Conservation (phyloP, 495 filamentous ascomycete genomes). For the Penicillium salamii region DNA sequence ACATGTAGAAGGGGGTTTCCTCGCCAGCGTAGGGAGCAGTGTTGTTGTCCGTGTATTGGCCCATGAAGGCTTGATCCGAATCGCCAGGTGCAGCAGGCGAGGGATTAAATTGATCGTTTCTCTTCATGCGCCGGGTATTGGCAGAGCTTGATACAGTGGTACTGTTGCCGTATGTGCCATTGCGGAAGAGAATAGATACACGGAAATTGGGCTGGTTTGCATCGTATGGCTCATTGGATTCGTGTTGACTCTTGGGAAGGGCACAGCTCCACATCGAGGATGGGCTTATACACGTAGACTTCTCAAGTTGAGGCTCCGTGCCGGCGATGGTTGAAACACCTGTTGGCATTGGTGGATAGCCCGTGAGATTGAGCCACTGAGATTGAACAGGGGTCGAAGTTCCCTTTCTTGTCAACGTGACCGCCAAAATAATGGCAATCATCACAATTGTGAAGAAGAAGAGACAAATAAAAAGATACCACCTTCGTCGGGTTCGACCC, state of each 20-base stretch:
- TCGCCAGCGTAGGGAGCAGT: conserved; percentile 53
- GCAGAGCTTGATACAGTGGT: conserved; percentile 28
- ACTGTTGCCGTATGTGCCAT: conserved; percentile 54
- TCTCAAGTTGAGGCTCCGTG: conserved; percentile 54
- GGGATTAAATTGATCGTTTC: conserved; percentile 44
- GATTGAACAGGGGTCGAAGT: conserved; percentile 44
- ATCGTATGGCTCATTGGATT: conserved; percentile 54
- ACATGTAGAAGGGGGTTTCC: conserved; percentile 52
- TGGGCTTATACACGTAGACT: conserved; percentile 64
- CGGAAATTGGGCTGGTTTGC: conserved; percentile 72
- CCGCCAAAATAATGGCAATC: conserved; percentile 57
- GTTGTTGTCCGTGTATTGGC: conserved; percentile 77
- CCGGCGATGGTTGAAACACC: conserved; percentile 74
- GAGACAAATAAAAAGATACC: conserved; percentile 53
- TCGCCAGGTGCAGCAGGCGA: conserved; percentile 61
- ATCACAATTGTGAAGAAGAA: conserved; percentile 58
- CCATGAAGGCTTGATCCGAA: conserved; percentile 72
- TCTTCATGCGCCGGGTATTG: conserved; percentile 7
- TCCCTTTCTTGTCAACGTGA: conserved; percentile 54
- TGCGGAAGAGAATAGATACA: conserved; percentile 75
- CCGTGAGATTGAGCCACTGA: conserved; percentile 78
- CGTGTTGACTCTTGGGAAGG: conserved; percentile 71
- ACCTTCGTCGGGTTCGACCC: conserved; percentile 59
- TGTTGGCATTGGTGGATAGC: conserved; percentile 81
- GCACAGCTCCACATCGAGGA: conserved; percentile 78